phyloP scores from a whole-genome alignment of 2,329 filamentous ascomycete species.

The Fusarium floridanum region DNA sequence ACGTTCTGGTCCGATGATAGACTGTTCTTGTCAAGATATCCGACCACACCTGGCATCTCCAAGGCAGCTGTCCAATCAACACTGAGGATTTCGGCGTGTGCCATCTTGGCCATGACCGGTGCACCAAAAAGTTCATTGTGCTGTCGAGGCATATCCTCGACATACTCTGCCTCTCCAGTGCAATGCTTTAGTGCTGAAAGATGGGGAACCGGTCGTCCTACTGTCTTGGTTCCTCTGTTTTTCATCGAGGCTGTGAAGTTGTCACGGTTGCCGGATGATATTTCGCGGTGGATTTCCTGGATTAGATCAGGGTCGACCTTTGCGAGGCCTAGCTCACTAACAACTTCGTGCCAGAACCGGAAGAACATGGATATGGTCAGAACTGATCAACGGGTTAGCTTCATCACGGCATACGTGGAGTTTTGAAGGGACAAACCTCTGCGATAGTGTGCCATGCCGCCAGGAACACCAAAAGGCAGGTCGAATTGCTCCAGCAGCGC shows the following conservation, averaged over 20 bases:
- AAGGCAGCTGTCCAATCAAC: conserved; percentile 79
- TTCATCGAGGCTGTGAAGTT: conserved; percentile 2
- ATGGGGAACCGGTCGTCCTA: conserved; percentile 68
- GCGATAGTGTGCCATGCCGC: conserved; percentile 22
- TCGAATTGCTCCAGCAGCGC: conserved; percentile 11
- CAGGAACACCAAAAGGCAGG: conserved; percentile 12
- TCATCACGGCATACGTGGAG: rapidly evolving
- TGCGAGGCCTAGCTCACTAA: conserved; percentile 4
- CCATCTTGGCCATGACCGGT: conserved; percentile 83
- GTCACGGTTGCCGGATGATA: conserved; percentile 10
- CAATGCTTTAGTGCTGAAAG: conserved; percentile 89
- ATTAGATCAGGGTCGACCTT: conserved; percentile 71
- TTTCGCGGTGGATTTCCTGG: conserved; percentile 76
- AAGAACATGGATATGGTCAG: conserved; percentile 22
- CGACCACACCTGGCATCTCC: conserved; percentile 82
- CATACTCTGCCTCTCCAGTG: conserved; percentile 90
- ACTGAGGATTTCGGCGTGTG: conserved; percentile 81
- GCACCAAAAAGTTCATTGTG: conserved; percentile 87
- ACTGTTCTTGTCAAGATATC: conserved; percentile 83
- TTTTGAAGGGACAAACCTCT: neutral
- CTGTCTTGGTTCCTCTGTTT: neutral
- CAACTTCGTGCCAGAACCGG: conserved; percentile 18
- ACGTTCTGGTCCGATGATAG: conserved; percentile 69
- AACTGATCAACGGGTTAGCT: neutral
- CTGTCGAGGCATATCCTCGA: conserved; percentile 85